Percentiles rank a stretch among this genome's conserved stretches.
These are phyloP conservation scores for Cercospora beticola DNA, from an alignment of 2,329 filamentous ascomycete genomes.

Conservation along the genomic window DNA sequence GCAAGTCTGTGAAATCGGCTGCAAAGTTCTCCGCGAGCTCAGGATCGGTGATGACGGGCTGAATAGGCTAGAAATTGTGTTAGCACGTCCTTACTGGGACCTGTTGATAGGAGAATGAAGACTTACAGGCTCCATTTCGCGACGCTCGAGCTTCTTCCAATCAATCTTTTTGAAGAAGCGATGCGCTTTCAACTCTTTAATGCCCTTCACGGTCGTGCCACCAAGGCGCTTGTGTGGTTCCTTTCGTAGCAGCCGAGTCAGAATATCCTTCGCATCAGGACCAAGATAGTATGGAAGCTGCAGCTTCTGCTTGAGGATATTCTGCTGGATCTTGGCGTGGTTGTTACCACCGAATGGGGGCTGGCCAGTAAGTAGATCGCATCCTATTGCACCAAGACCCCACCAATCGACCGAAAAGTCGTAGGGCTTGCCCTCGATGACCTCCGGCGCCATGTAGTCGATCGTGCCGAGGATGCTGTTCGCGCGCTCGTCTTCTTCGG, in stretches of 20 bases:
- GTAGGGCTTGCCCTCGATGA: slow-evolving; percentile 83
- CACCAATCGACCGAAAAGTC: slow-evolving; percentile 98
- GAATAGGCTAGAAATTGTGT: slow-evolving; percentile 62
- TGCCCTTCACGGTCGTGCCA: slow-evolving; percentile 82
- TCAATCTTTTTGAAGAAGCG: slow-evolving; percentile 97
- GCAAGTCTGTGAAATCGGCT: slow-evolving; percentile 82
- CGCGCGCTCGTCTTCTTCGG: slow-evolving; percentile 66
- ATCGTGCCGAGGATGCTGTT: slow-evolving; percentile 91
- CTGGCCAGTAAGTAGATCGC: slow-evolving; percentile 86
- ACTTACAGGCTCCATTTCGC: slow-evolving; percentile 69
- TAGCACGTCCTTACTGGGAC: slow-evolving; percentile 2
- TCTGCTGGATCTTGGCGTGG: slow-evolving; percentile 91
- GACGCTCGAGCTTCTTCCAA: slow-evolving; percentile 80
- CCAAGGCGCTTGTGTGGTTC: slow-evolving; percentile 89
- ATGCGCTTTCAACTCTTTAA: slow-evolving; percentile 82
- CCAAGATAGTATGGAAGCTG: slow-evolving; percentile 85
- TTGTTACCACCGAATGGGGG: slow-evolving; percentile 90
- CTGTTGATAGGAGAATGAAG: neutral
- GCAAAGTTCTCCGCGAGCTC: slow-evolving; percentile 96
- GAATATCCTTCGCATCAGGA: slow-evolving; percentile 87
- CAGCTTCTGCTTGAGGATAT: slow-evolving; percentile 91
- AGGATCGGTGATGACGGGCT: slow-evolving; percentile 90
- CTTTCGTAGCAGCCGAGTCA: slow-evolving; percentile 86
- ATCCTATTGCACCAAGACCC: slow-evolving; percentile 91
- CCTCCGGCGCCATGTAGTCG: slow-evolving; percentile 98